Evolutionary conservation across 2,329 filamentous ascomycete genomes (phyloP).

Genomic region (Colletotrichum theobromicola): DNA sequence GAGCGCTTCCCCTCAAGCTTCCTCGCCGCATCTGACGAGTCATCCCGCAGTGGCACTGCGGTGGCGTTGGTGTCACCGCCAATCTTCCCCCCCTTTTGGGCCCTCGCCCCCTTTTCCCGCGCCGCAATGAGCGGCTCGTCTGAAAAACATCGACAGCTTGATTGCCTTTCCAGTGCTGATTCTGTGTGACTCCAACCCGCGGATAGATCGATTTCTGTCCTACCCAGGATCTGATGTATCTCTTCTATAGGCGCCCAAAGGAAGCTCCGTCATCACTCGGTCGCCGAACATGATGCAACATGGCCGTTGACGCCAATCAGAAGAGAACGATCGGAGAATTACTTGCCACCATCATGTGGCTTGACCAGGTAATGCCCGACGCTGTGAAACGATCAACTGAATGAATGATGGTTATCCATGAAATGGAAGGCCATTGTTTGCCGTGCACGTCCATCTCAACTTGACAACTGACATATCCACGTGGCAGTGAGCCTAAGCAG

Average conservation of each 20-base stretch:
- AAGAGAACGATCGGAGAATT: conserved; percentile 25
- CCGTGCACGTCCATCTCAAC: background rate
- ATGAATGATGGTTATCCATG: no score
- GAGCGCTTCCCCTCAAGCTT: background rate
- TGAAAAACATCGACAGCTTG: background rate
- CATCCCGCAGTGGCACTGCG: background rate
- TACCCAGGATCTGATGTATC: background rate
- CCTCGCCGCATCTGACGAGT: background rate
- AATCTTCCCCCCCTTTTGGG: conserved; percentile 28
- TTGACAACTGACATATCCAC: background rate
- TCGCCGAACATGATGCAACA: conserved; percentile 32
- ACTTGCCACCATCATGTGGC: background rate
- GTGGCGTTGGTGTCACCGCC: conserved; percentile 25
- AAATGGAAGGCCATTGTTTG: background rate
- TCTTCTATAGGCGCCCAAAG: background rate
- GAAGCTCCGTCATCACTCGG: background rate
- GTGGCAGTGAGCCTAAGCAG: background rate
- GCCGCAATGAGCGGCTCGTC: background rate
- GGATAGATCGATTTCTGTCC: background rate
- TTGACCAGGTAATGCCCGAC: background rate
- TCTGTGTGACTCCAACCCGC: background rate
- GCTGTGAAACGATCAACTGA: background rate
- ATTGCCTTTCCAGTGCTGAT: background rate
- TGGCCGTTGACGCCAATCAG: conserved; percentile 37
- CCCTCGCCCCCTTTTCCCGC: background rate